Evolutionary conservation across 2,329 filamentous ascomycete species (phyloP).

Genomic region (Gnomoniopsis sp.): DNA sequence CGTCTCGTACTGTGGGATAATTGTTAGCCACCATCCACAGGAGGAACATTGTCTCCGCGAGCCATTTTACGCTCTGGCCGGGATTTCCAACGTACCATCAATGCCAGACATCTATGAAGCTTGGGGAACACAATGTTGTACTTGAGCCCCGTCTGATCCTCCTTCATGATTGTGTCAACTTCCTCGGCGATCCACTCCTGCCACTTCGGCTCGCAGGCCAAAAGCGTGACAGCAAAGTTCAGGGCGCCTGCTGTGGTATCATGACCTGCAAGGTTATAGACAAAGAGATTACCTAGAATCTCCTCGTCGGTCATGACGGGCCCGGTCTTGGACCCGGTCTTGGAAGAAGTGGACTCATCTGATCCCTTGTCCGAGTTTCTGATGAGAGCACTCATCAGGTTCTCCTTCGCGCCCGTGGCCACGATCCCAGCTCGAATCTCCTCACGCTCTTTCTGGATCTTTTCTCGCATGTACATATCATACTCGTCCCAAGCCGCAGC

Average conservation of each 20-base stretch:
- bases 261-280: slow-evolving; percentile 27
- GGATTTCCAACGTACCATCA: slow-evolving; percentile 5
- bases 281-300: slow-evolving; percentile 26
- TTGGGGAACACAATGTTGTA: slow-evolving; percentile 8
- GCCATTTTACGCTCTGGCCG: not conserved
- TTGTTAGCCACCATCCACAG: not conserved
- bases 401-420: not conserved
- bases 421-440: not conserved
- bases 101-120: slow-evolving; percentile 11
- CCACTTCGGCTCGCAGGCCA: slow-evolving; percentile 32
- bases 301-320: slow-evolving; percentile 15
- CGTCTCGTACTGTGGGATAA: slow-evolving; percentile 6
- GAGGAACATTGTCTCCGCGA: no score
- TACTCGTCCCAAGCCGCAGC: not conserved
- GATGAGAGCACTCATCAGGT: slow-evolving; percentile 1
- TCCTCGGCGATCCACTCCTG: slow-evolving; percentile 30
- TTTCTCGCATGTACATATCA: not conserved
- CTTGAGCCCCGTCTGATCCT: slow-evolving; percentile 5
- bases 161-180: slow-evolving; percentile 13
- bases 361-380: not conserved
- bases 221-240: slow-evolving; percentile 39
- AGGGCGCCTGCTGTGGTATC: slow-evolving; percentile 28
- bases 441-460: not conserved
- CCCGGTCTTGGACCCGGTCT: not conserved
- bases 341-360: not conserved